Evolutionary conservation across 306 rosid genomes (phyloP).

Genomic region (Arachis hypogaea): DNA sequence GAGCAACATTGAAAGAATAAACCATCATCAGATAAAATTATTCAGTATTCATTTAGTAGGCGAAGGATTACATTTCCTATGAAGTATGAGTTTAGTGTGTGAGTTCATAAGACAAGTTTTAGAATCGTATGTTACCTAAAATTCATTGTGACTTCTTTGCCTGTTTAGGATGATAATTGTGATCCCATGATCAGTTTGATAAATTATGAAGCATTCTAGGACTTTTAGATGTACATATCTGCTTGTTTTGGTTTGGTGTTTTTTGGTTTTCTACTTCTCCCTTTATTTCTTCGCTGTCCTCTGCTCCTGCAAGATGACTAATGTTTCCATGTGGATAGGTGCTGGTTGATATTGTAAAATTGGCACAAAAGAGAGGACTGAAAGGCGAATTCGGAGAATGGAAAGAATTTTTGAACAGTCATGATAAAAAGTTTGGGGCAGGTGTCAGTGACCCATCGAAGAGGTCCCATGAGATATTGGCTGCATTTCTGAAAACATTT

Average conservation of each 20-base stretch:
- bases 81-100: slow-evolving; percentile 16
- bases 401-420: slow-evolving; percentile 65
- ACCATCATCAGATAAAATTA: slow-evolving; percentile 9
- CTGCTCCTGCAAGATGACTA: background rate
- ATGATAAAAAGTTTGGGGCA: slow-evolving; percentile 71
- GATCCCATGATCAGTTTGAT: background rate
- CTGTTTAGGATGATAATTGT: background rate
- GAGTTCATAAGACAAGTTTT: background rate
- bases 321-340: slow-evolving; percentile 50
- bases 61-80: slow-evolving; percentile 8
- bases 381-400: slow-evolving; percentile 72
- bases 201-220: slow-evolving; percentile 5
- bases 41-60: background rate
- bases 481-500: slow-evolving; percentile 71
- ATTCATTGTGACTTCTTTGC: background rate
- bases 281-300: background rate
- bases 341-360: slow-evolving; percentile 71
- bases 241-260: background rate
- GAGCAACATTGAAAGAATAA: background rate
- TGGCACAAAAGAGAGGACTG: slow-evolving; percentile 71
- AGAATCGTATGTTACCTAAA: background rate
- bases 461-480: slow-evolving; percentile 61
- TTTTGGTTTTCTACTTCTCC: background rate
- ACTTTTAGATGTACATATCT: slow-evolving; percentile 3
- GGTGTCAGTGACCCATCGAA: slow-evolving; percentile 73